Base-by-base conservation (phyloP, 768 basidiomycete genomes). In the Pulveroboletus sp. region DNA sequence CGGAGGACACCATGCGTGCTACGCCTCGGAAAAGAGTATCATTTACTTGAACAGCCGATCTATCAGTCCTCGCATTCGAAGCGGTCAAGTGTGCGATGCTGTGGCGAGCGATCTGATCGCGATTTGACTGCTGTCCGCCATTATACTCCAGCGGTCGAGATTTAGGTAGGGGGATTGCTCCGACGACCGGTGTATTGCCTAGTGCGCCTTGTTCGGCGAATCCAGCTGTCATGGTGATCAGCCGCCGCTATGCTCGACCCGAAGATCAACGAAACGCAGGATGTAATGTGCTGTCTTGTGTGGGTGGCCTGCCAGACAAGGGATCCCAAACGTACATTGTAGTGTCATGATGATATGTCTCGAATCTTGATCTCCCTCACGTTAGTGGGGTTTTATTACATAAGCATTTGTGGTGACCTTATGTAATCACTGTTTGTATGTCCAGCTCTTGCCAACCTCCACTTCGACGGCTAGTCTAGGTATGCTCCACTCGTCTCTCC, bases 11-110 rank as follows among this genome's bases (percentile, higher is more conserved):
- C 18, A 43, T 43, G 44, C 38, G 47, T 31, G 35, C 56, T 24
- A 48, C 51, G 36, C 59, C 68, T 54, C 69, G 67, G 53, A 68
- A 70, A 59, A 68, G 58, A 54, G 67, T 68, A 18, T 65, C 67
- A 8, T 68, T 68, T 58, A 61, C 56, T 51, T 68, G 55, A 62
- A 49, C 47, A 50, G 5, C 49, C 30, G 33, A 46, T 61, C 43
- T 36, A 54, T 62, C 57, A 52, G 36, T 49, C 50, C 53, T 57
- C 54, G 48, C 51, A 50, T 46, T 55, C 57, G 53, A 46, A 49
- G 57, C 57, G 42, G 53, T 54, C 32, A 50, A 51, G 42, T 32
- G 42, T 32, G 36, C 28, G 32, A 40, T 51, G 46, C 24, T 17
- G 28, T 15, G 39, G 47, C 42, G 15, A 55, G 57, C 60, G 63